These are phyloP conservation scores for Miscanthus sacchariflorus DNA, from an alignment of 202 grass and related monocot species.

Conservation along the genomic window DNA sequence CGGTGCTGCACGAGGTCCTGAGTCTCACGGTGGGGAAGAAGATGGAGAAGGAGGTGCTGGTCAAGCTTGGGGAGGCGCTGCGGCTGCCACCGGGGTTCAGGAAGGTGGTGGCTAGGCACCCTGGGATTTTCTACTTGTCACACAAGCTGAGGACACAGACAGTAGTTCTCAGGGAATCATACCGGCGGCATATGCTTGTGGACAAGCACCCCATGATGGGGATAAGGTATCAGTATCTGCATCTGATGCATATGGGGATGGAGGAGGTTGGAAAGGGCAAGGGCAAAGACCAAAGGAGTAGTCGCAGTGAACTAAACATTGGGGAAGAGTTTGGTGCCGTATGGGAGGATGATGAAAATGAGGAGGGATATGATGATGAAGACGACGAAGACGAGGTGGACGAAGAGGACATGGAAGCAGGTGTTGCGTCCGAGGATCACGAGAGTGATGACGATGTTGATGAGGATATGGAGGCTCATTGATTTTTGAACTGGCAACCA, in stretches of 20 bases:
- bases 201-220: constrained; percentile 86
- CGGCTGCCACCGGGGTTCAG: constrained; percentile 72
- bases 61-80: constrained; percentile 72
- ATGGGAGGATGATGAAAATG: constrained; percentile 53
- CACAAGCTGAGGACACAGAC: constrained; percentile 89
- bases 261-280: constrained; percentile 50
- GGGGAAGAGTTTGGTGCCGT: constrained; percentile 56
- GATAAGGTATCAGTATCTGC: constrained; percentile 82
- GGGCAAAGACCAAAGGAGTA: constrained; percentile 47
- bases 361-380: constrained; percentile 61
- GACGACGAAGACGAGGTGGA: constrained; percentile 51
- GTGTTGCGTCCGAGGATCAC: constrained; percentile 51
- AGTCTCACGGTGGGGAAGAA: constrained; percentile 81
- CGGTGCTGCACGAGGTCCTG: constrained; percentile 79
- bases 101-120: constrained; percentile 74
- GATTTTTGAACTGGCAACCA: not conserved
- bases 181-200: constrained; percentile 73
- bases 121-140: constrained; percentile 89
- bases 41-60: constrained; percentile 82
- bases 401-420: constrained; percentile 46
- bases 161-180: constrained; percentile 85
- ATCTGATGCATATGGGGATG: constrained; percentile 91
- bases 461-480: constrained; percentile 27
- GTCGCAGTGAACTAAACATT: constrained; percentile 4
- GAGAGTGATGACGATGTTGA: constrained; percentile 47